These are phyloP conservation scores for Babesia sp. DNA, from an alignment of 169 alveolate species.

Conservation along the genomic window DNA sequence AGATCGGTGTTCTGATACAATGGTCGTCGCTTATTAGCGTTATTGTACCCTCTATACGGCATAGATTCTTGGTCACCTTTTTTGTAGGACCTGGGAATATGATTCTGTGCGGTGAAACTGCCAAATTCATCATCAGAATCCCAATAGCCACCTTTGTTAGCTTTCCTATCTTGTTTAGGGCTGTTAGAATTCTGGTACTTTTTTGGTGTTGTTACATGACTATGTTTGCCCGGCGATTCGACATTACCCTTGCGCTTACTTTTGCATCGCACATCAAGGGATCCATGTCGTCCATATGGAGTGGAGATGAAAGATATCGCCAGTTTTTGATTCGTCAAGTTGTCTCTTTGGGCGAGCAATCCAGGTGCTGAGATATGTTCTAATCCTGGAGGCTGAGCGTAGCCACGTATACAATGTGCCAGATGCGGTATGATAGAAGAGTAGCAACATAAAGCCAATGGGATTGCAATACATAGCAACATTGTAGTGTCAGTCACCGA, in stretches of 20 bases:
- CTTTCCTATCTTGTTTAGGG: not conserved
- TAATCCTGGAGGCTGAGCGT: too few species aligned
- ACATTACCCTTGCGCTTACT: not conserved
- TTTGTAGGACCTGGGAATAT: not conserved
- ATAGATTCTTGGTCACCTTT: not conserved
- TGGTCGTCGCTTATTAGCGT: not conserved
- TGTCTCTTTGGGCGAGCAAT: too few species aligned
- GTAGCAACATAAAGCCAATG: not conserved
- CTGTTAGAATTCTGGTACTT: not conserved
- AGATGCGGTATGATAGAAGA: not conserved
- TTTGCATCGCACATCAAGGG: not conserved
- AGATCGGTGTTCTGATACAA: not conserved
- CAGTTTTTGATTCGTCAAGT: too few species aligned
- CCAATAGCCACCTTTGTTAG: too few species aligned
- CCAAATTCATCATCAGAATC: not conserved
- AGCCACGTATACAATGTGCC: not conserved
- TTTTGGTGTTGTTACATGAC: not conserved
- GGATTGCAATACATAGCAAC: constrained; percentile 1
- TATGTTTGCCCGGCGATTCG: not conserved
- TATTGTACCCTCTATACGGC: not conserved
- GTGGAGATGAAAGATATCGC: too few species aligned
- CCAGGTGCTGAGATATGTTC: not conserved
- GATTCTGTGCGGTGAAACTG: not conserved
- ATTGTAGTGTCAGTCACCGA: constrained; percentile 8
- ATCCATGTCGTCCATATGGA: too few species aligned